These are phyloP conservation scores for Anastatica hierochuntica DNA, from an alignment of 345 rosid species.

Conservation along the genomic window DNA sequence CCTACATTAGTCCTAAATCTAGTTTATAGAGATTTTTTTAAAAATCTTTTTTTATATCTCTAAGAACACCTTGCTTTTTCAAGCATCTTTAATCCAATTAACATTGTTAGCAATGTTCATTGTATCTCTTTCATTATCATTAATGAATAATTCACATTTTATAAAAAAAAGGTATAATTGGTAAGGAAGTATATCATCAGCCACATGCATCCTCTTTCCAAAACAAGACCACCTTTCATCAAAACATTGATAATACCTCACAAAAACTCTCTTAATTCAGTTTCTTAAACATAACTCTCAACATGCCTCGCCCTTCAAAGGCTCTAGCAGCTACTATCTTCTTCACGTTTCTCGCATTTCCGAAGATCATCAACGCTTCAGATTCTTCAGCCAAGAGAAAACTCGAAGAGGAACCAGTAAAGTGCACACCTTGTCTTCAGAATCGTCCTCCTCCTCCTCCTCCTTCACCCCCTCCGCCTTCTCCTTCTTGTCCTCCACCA, in stretches of 20 bases:
- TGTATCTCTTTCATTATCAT: too few relatives aligned
- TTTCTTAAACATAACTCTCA: neutral
- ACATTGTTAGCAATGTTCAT: too few relatives aligned
- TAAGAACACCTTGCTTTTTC: too few relatives aligned
- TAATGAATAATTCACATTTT: too few relatives aligned
- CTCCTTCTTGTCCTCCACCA: constrained; percentile 30
- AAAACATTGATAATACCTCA: too few relatives aligned
- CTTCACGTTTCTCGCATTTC: constrained; percentile 1
- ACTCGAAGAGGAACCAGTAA: constrained; percentile 21
- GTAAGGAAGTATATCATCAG: constrained; percentile 7
- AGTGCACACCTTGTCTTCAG: constrained; percentile 43
- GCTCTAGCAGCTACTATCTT: neutral
- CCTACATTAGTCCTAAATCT: too few relatives aligned
- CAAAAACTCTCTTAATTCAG: too few relatives aligned
- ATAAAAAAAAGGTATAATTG: too few relatives aligned
- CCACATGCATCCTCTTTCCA: constrained; percentile 9
- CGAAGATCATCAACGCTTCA: constrained; percentile 5
- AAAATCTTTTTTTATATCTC: too few relatives aligned
- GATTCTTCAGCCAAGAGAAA: neutral
- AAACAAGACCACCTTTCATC: neutral
- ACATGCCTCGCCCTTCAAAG: constrained; percentile 4
- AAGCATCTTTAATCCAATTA: too few relatives aligned
- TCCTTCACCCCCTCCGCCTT: constrained; percentile 26
- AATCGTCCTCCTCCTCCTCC: constrained; percentile 29
- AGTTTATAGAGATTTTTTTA: too few relatives aligned